Base-by-base conservation (phyloP, 1,284 basidiomycete genomes). In the Puccinia horiana region DNA sequence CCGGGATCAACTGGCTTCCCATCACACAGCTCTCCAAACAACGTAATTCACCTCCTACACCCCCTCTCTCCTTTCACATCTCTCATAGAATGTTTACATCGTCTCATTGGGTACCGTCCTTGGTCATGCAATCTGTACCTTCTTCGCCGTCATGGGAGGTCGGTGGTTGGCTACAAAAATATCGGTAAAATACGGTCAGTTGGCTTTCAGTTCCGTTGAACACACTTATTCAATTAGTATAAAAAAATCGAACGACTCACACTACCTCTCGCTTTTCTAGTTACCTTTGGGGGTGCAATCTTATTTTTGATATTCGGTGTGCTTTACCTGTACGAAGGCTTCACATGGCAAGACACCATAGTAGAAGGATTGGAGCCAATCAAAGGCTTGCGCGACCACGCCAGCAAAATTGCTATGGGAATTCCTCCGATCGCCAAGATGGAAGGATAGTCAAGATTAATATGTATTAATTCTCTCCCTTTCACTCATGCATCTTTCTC, bases 131-230 rank as follows among this genome's bases (percentile, higher is more conserved):
- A 90, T 91, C 83, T 99, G 96, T 88, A 98, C 96, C 0, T 91
- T 91, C 5, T 88, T 96, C 0, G 96, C 96, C 0, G 95, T 98
- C 67, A 89, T 96, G 32, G 94, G 93, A 0, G 96, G 96, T 1
- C 91, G 94, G 26, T 96, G 93, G 87, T 88, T 98, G 47, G 96
- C 95, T 0, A 95, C 93, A 5, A 95, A 95, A 88, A 94, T 98
- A 83, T 96, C 94, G 40, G 93, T 96, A 76, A 96, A 96, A 87
- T 93, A 96, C 86, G 93, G 95, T 96, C 84, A 84, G 93, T 89
- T 8, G 20, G 0, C 26, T 32, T 23, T 23, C 54, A 11, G 37
- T n/a, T 40, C 29, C 18, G 12, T 32, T 42, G n/a, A 40, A n/a
- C 23, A 18, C 5, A 18, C 23, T 54, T 23, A 18, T 54, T n/a